Conservation (phyloP, 352 stramenopile species). For the Phytophthora sp. region DNA sequence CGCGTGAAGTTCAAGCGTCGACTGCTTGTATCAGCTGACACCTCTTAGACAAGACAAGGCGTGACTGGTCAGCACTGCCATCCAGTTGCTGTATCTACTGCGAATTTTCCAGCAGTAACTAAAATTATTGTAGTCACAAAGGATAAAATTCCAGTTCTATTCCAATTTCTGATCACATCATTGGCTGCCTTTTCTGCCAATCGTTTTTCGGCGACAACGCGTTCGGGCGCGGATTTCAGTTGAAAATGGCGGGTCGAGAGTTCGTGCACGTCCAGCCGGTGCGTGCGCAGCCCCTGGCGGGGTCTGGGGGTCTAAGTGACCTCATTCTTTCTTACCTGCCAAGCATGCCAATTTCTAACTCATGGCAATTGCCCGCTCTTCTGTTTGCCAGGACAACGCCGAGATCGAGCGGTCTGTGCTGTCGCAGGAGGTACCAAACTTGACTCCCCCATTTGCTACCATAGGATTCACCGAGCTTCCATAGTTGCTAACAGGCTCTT, state of each 20-base stretch:
- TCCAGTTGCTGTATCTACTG: slow-evolving; percentile 7
- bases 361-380: slow-evolving; percentile 7
- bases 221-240: neutral
- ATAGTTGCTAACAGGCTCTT: slow-evolving; percentile 6
- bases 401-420: slow-evolving; percentile 85
- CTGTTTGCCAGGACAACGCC: slow-evolving; percentile 69
- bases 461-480: too few species aligned
- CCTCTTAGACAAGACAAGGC: slow-evolving; percentile 13
- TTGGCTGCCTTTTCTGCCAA: slow-evolving; percentile 33
- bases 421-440: slow-evolving; percentile 61
- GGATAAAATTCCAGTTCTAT: neutral
- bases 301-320: too few species aligned
- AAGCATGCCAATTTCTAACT: too few species aligned
- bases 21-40: slow-evolving; percentile 8
- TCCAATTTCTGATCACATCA: slow-evolving; percentile 3
- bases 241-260: slow-evolving; percentile 60
- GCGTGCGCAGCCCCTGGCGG: slow-evolving; percentile 23
- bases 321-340: slow-evolving; percentile 5
- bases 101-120: slow-evolving; percentile 1
- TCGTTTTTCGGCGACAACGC: slow-evolving; percentile 7
- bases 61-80: neutral
- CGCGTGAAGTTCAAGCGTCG: slow-evolving; percentile 10
- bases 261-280: slow-evolving; percentile 84
- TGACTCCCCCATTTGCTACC: neutral
- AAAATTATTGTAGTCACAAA: slow-evolving; percentile 16